phyloP scores from a whole-genome alignment of 106 monocot genomes.

The Phalaenopsis equestris region DNA sequence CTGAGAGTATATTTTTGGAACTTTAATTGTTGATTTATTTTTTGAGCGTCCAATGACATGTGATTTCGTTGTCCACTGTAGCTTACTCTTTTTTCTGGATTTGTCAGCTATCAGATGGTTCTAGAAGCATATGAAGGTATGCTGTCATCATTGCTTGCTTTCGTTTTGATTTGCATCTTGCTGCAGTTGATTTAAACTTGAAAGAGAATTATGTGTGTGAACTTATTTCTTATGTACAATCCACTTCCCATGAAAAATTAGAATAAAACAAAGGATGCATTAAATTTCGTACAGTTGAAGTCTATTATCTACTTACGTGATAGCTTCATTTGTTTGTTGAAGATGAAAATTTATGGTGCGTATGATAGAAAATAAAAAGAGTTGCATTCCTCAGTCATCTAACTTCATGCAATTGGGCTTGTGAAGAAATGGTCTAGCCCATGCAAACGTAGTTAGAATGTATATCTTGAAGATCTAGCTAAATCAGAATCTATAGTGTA shows the following conservation, averaged over 20 bases:
- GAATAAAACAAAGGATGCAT: not conserved
- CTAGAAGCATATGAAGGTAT: constrained; percentile 86
- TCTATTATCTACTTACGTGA: too few relatives aligned
- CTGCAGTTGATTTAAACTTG: not conserved
- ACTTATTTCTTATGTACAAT: not conserved
- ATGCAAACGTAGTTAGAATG: too few relatives aligned
- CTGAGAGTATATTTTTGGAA: not conserved
- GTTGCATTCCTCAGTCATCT: too few relatives aligned
- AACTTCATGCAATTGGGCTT: too few relatives aligned
- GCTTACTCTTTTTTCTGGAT: constrained; percentile 97
- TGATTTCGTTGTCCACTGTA: constrained; percentile 22
- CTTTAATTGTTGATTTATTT: constrained; percentile 8
- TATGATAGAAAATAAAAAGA: too few relatives aligned
- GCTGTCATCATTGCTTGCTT: not conserved
- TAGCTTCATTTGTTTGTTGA: too few relatives aligned
- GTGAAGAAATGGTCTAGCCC: too few relatives aligned
- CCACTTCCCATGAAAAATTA: not conserved
- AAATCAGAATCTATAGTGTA: too few relatives aligned
- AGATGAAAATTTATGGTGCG: too few relatives aligned
- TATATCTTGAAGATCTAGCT: too few relatives aligned
- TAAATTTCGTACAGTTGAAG: too few relatives aligned
- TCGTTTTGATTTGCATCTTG: not conserved
- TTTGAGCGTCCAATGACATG: constrained; percentile 8
- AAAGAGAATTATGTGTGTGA: not conserved
- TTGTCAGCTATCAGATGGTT: constrained; percentile 89